Base-by-base conservation (phyloP, 2,329 filamentous ascomycete genomes). In the Ramichloridium luteum region DNA sequence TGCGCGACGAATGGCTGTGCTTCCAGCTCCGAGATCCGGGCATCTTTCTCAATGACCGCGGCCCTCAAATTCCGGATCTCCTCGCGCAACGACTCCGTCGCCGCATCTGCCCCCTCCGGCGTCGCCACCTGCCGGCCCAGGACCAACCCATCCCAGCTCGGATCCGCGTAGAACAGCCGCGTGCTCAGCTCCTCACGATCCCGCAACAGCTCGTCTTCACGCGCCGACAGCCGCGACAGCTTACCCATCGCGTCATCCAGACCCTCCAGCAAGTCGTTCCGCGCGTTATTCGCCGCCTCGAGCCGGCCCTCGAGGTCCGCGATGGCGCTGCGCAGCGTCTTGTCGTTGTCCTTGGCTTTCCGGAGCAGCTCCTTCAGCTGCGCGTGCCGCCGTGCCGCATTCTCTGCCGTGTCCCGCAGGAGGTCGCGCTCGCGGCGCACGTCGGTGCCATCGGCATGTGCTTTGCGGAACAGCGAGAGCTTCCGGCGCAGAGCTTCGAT, bases 361-460 rank as follows among this genome's bases (percentile, higher is more conserved):
- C 52, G 53, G 13, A 62, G 39, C 16, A 58, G 60, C 4, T 52
- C 46, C 47, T 59, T 58, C 17, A 62, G 47, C 13, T 54, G 56
- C 16, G 47, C 45, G 16, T 61, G 53, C 25, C 55, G 51, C 16
- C 52, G 53, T n/a, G 54, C 46, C 8, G 55, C 49, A 11, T 53
- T 50, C 8, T 49, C 44, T 31, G 54, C 50, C 13, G 56, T 51
- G 12, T 57, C 50, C 23, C 51, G 54, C 29, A 57, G 52, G 15
- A 50, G 43, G 27, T 59, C 58, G 16, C 57, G 53, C 38, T 61
- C 56, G 13, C 49, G 53, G 9, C 55, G 45, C 5, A 54, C 36
- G 18, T 58, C 54, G 14, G 51, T 47, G 17, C 48, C 48, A 12
- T 49, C 50, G 5, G 47, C 48, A n/a, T 58, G 50, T 5, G 48